A percentile compares a stretch with the other conserved stretches of the same genome.
phyloP scores from a whole-genome alignment of 1,284 basidiomycete genomes.

The Austroboletus niveus region DNA sequence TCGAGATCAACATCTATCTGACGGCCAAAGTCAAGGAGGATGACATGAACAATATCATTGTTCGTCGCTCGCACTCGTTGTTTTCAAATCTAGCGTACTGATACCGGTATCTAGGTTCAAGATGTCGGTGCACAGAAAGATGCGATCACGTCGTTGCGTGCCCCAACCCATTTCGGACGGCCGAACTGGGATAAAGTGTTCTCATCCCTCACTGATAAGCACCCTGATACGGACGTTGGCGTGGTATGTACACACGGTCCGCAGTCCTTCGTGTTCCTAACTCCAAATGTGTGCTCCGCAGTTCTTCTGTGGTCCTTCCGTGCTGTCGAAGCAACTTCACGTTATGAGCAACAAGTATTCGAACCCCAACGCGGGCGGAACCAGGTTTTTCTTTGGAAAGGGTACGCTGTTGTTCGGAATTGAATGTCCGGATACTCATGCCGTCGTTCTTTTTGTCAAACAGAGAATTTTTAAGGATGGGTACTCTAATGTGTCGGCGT shows the following conservation, averaged over 20 bases:
- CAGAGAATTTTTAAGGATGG: slow-evolving; percentile 27
- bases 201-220: slow-evolving; percentile 69
- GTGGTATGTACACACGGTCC: slow-evolving; percentile 49
- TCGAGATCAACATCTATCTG: slow-evolving; percentile 90
- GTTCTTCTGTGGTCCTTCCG: slow-evolving; percentile 81
- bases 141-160: slow-evolving; percentile 78
- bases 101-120: slow-evolving; percentile 49
- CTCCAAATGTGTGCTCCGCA: slow-evolving; percentile 21
- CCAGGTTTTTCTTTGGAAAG: slow-evolving; percentile 88
- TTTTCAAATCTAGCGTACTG: slow-evolving; percentile 1
- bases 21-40: slow-evolving; percentile 86
- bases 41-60: slow-evolving; percentile 87
- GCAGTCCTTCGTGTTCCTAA: slow-evolving; percentile 1
- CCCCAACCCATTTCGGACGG: slow-evolving; percentile 90
- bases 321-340: slow-evolving; percentile 70
- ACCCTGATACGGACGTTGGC: slow-evolving; percentile 82
- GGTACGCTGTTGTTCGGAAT: slow-evolving; percentile 37
- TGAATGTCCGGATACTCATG: slow-evolving; percentile 1
- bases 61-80: slow-evolving; percentile 33
- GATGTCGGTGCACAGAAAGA: slow-evolving; percentile 89
- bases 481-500: too few species aligned
- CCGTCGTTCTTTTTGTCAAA: not conserved
- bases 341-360: slow-evolving; percentile 83
- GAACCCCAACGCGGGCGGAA: slow-evolving; percentile 69
- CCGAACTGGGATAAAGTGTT: slow-evolving; percentile 93